Percentiles rank a stretch among this genome's conserved stretches.
These are phyloP conservation scores for Rubia yunnanensis DNA, from an alignment of 257 asterid species.

Conservation along the genomic window DNA sequence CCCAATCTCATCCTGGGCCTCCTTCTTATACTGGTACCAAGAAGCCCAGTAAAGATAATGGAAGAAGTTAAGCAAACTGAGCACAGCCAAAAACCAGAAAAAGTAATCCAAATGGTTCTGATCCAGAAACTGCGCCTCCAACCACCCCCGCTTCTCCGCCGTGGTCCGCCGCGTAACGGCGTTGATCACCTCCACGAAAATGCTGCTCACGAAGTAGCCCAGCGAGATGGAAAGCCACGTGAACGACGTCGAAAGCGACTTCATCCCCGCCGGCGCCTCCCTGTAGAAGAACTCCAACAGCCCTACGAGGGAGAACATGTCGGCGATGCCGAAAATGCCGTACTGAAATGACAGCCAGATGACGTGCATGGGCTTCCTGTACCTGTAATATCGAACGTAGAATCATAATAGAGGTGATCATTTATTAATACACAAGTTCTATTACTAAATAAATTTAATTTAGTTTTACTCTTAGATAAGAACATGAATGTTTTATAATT, in stretches of 20 bases:
- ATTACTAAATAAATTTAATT: too few relatives aligned
- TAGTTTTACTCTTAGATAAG: too few relatives aligned
- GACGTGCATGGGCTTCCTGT: conserved; percentile 45
- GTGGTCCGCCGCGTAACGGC: conserved; percentile 30
- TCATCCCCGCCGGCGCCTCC: conserved; percentile 78
- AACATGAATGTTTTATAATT: too few relatives aligned
- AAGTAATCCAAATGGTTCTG: conserved; percentile 42
- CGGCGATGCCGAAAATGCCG: conserved; percentile 66
- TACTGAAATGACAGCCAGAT: conserved; percentile 63
- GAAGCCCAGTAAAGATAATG: conserved; percentile 61
- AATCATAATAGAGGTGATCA: too few relatives aligned
- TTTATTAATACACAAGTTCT: too few relatives aligned
- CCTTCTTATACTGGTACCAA: conserved; percentile 53
- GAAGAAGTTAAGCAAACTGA: conserved; percentile 55
- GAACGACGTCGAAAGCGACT: conserved; percentile 69
- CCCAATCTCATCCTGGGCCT: not conserved
- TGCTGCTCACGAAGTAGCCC: conserved; percentile 65
- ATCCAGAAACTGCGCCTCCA: conserved; percentile 51
- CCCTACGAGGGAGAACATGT: conserved; percentile 79
- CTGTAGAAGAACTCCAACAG: conserved; percentile 64
- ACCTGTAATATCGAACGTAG: too few relatives aligned
- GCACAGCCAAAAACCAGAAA: conserved; percentile 73
- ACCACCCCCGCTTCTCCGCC: conserved; percentile 53
- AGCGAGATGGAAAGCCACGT: conserved; percentile 53
- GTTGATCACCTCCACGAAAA: conserved; percentile 51